These are phyloP conservation scores for Cunninghamia lanceolata DNA, from an alignment of 75 land plant species.

Conservation along the genomic window DNA sequence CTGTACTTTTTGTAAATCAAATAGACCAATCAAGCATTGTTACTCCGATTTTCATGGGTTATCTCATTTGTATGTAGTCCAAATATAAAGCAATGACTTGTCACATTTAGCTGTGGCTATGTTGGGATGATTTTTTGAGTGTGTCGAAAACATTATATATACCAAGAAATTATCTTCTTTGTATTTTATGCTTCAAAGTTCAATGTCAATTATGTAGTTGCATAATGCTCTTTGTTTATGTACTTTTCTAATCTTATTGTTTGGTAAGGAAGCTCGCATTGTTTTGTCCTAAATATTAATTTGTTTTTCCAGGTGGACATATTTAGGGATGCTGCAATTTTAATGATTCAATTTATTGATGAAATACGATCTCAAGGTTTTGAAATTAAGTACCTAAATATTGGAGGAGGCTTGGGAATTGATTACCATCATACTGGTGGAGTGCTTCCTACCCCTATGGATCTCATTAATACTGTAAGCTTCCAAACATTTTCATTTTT, in stretches of 20 bases:
- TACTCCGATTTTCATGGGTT: not conserved
- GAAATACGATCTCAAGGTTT: slow-evolving; percentile 81
- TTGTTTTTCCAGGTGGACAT: slow-evolving; percentile 70
- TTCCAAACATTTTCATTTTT: not conserved
- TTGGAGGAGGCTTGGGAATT: slow-evolving; percentile 97
- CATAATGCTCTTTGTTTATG: not conserved
- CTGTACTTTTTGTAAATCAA: not conserved
- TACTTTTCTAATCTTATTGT: not conserved
- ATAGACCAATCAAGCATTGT: not conserved
- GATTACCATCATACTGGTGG: slow-evolving; percentile 92
- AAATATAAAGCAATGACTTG: not conserved
- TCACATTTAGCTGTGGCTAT: not conserved
- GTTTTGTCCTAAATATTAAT: slow-evolving; percentile 1
- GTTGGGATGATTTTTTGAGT: not conserved
- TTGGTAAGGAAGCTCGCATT: not conserved
- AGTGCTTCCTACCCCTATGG: slow-evolving; percentile 88
- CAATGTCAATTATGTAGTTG: not conserved
- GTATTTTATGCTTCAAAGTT: not conserved
- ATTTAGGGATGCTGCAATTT: slow-evolving; percentile 85
- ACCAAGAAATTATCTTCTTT: not conserved
- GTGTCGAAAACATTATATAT: not conserved
- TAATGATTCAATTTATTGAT: slow-evolving; percentile 89
- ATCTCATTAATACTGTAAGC: slow-evolving; percentile 84
- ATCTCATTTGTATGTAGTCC: not conserved
- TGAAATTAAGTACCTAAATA: slow-evolving; percentile 81